Base-by-base conservation (phyloP, 2,329 filamentous ascomycete genomes). In the Pezicula radicicola region DNA sequence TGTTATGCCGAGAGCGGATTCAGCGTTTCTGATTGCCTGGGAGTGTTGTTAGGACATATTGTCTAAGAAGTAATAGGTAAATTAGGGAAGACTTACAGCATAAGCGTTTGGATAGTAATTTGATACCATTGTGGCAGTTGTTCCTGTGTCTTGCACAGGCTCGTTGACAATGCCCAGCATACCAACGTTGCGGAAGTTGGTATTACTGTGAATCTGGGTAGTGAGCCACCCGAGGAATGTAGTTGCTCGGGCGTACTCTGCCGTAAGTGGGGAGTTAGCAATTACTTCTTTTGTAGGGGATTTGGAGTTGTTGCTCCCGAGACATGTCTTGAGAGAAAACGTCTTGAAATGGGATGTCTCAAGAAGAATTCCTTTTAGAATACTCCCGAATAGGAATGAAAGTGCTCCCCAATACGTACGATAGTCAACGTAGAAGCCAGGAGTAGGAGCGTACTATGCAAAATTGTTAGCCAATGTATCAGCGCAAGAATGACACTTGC, bases 131-230 rank as follows among this genome's bases (percentile, higher is more conserved):
- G 64, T 63, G 4, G 66, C 63, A 2, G 66, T 66, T 6, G 58
- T 60, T 10, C 65, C 58, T 43, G 65, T 55, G 46, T 72, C 64
- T 46, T 72, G 72, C 12, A 76, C 63, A 3, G 81, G 81, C 62
- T 85, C 81, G 59, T 84, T 85, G 49, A 84, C 68, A 12, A 84
- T 65, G 61, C 80, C 74, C 36, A 85, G 63, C 75, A 81, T 83
- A 51, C 80, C 80, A 25, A 84, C 80, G 42, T 77, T 81, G 49
- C 73, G 67, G 62, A 78, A 80, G 53, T 72, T 75, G n/a, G 10
- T 39, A 25, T 50, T 55, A 4, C 57, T 67, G 62, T 83, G 79
- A 52, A 82, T 75, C 37, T 73, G 69, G 36, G 73, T 70, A 10
- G 78, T 75, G 59, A 85, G 75, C 74, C 75, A 82, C 49, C 74